Base-by-base conservation (phyloP, 1,284 basidiomycete genomes). In the Ceratobasidium sp. region DNA sequence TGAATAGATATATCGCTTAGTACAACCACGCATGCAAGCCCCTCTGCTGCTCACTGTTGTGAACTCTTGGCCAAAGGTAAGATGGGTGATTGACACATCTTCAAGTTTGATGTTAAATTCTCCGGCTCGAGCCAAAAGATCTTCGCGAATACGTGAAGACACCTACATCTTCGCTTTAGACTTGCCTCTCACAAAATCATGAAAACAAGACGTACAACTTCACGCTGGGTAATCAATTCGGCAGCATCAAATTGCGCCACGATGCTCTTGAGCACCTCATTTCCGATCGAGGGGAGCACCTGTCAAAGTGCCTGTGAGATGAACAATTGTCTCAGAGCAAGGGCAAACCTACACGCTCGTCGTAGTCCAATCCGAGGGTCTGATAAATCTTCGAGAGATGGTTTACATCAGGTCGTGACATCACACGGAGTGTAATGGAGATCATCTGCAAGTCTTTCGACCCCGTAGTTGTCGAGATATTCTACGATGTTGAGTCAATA, bases 211-310 rank as follows among this genome's bases (percentile, higher is more conserved):
- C 88, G 76, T 75, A 91, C 92, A 74, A 93, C 88, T 85, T 93
- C 92, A 77, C 92, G 89, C 79, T 93, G 92, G 1, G 92, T 93
- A 75, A 93, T 99, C 77, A 99, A 85, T 83, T 99, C 97, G 21
- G 97, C 96, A 50, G 97, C 97, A 82, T 99, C 97, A 77, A 98
- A 99, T 80, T 99, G 97, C 12, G 97, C 97, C 0, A 99, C 97
- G 74, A 97, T 98, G 71, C 93, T 93, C 84, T 99, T 99, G 77
- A 98, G 81, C 34, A 99, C 96, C 83, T 99, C 97, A 80, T 99
- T 99, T 53, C 96, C 96, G 79, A 98, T 93, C 50, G 93, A 95
- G 9, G 93, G 93, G 21, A 96, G 83, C 0, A 69, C 65, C 65
- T 69, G 23, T 23, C 18, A 21, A 48, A 48, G 48, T 26, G 6